Base-by-base conservation (phyloP, 805 yeast genomes). In the Isabelozyma heimii region DNA sequence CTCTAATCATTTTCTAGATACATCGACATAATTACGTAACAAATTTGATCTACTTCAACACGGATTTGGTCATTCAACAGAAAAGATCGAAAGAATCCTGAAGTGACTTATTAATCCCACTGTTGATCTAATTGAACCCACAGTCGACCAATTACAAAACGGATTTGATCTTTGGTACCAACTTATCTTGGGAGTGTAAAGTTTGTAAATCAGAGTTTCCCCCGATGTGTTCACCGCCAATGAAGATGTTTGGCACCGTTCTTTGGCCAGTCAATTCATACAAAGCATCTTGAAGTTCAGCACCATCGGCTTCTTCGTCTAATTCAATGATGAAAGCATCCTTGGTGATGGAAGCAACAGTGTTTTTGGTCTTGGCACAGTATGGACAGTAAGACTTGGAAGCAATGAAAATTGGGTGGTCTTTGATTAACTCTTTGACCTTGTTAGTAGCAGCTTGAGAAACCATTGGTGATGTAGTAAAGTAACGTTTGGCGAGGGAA, bases 191-290 rank as follows among this genome's bases (percentile, higher is more conserved):
- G 20, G 83, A 76, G 57, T 81, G 76, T 66, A 91, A 79, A 46
- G 79, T 76, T 72, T 91, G 96, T 55, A 92, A 75, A 58, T 89
- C 97, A 38, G 91, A 85, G 80, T 91, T 89, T 53, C 99, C 99
- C 52, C 99, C 99, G 62, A 92, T 83, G 76, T 91, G 97, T 72
- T 91, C 80, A 52, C 97, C 97, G 43, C 78, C 84, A 66, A 92
- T 90, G 74, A 87, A 92, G 58, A 92, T 80, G 67, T 87, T 91
- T 53, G 99, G 99, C 53, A 92, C 98, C 38, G 97, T 90, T 57
- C 84, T 80, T 77, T 92, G 98, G 51, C 96, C 94, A 38, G 96
- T 88, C 51, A 90, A 69, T 64, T 86, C 82, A 46, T 65, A 67
- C 52, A 92, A 77, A 56, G 95, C 95, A 44, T 74, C 85, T 73